phyloP scores from a whole-genome alignment of 495 filamentous ascomycete species.

The Daldinia caldariorum region DNA sequence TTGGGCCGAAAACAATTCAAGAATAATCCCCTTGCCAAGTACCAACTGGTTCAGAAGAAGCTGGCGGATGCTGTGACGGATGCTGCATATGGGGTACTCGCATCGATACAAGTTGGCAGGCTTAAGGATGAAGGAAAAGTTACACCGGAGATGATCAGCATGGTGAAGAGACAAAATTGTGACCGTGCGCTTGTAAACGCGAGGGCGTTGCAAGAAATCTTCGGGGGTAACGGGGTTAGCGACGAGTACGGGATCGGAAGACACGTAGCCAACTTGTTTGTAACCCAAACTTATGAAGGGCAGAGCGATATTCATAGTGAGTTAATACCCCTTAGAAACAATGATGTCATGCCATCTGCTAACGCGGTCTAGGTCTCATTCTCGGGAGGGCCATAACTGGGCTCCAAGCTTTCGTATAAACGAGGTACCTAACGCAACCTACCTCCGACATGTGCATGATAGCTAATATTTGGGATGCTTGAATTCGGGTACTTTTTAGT shows the following conservation, averaged over 20 bases:
- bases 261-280: slow-evolving; percentile 96
- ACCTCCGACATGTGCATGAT: no score
- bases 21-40: slow-evolving; percentile 93
- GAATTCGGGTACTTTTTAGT: no score
- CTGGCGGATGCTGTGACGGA: slow-evolving; percentile 91
- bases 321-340: slow-evolving; percentile 48
- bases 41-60: slow-evolving; percentile 99
- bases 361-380: slow-evolving; percentile 61
- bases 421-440: background rate
- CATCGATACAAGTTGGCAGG: slow-evolving; percentile 87
- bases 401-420: slow-evolving; percentile 65
- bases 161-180: slow-evolving; percentile 99
- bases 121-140: slow-evolving; percentile 90
- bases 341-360: slow-evolving; percentile 21
- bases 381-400: slow-evolving; percentile 71
- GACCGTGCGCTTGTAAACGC: slow-evolving; percentile 86
- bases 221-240: slow-evolving; percentile 95
- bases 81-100: slow-evolving; percentile 86
- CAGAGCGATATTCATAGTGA: slow-evolving; percentile 96
- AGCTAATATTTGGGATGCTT: no score
- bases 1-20: slow-evolving; percentile 96
- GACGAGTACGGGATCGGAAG: slow-evolving; percentile 96
- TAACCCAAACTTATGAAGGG: slow-evolving; percentile 97
- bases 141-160: slow-evolving; percentile 96
- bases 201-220: slow-evolving; percentile 87